These are phyloP conservation scores for Madurella mycetomatis DNA, from an alignment of 2,329 filamentous ascomycete species.

Conservation along the genomic window DNA sequence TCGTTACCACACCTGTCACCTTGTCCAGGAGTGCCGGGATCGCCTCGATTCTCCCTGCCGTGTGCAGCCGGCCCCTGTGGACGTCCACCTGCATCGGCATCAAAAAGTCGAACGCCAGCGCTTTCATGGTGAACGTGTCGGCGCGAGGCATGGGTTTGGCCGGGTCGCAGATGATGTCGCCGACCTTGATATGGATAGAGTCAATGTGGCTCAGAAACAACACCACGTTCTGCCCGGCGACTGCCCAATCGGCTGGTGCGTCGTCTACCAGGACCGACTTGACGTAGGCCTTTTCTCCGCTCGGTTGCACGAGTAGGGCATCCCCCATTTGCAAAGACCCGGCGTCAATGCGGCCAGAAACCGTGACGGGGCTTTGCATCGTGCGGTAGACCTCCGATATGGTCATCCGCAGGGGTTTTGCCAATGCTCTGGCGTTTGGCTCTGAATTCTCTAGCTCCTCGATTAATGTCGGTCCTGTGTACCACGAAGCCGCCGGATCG, in stretches of 20 bases:
- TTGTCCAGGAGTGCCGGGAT: slow-evolving; percentile 76
- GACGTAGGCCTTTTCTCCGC: slow-evolving; percentile 72
- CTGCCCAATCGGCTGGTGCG: slow-evolving; percentile 75
- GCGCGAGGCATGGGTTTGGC: slow-evolving; percentile 64
- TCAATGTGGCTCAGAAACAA: slow-evolving; percentile 86
- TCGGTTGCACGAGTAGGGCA: slow-evolving; percentile 71
- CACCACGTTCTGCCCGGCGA: slow-evolving; percentile 83
- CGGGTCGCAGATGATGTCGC: slow-evolving; percentile 79
- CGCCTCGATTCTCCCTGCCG: slow-evolving; percentile 66
- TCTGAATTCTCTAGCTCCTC: slow-evolving; percentile 82
- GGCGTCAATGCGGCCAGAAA: slow-evolving; percentile 80
- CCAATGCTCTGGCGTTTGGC: slow-evolving; percentile 63
- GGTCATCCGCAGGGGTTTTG: slow-evolving; percentile 78
- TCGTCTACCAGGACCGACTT: slow-evolving; percentile 77
- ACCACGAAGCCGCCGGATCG: slow-evolving; percentile 66
- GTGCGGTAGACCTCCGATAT: slow-evolving; percentile 84
- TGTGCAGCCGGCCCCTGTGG: slow-evolving; percentile 78
- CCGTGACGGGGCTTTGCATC: slow-evolving; percentile 73
- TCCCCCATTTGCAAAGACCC: slow-evolving; percentile 85
- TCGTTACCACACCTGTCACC: slow-evolving; percentile 65
- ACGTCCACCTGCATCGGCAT: slow-evolving; percentile 88
- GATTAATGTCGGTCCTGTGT: slow-evolving; percentile 71
- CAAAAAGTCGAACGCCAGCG: slow-evolving; percentile 83
- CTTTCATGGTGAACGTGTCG: slow-evolving; percentile 73
- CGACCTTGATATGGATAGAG: slow-evolving; percentile 71